phyloP scores from a whole-genome alignment of 768 basidiomycete species.

The Phanerochaete carnosa region DNA sequence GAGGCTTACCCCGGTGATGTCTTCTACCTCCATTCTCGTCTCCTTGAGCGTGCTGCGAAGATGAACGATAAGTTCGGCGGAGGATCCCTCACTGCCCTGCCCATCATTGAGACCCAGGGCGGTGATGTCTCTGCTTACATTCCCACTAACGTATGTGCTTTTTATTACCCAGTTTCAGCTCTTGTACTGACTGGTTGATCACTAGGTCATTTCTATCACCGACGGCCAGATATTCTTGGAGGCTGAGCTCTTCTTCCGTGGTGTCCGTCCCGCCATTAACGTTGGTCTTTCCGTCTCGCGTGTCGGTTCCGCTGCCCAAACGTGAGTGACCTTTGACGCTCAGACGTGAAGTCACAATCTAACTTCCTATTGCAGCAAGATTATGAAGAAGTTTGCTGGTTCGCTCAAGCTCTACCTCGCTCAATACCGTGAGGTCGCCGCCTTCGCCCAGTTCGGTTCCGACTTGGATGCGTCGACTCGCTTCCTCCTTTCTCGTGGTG shows the following conservation, averaged over 20 bases:
- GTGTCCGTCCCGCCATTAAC: slow-evolving; percentile 99
- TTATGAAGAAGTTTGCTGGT: slow-evolving; percentile 99
- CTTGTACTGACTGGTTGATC: slow-evolving; percentile 5
- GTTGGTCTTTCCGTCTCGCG: slow-evolving; percentile 99
- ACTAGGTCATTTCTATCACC: slow-evolving; percentile 97
- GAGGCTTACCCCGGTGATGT: slow-evolving; percentile 99
- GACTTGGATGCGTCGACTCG: slow-evolving; percentile 99
- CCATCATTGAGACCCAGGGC: slow-evolving; percentile 99
- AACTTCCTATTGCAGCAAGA: slow-evolving; percentile 53
- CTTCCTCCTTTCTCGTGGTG: slow-evolving; percentile 96
- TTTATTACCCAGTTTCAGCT: background rate
- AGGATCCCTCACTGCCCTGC: slow-evolving; percentile 97
- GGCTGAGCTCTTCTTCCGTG: slow-evolving; percentile 99
- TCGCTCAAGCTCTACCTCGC: slow-evolving; percentile 99
- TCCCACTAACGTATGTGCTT: slow-evolving; percentile 72
- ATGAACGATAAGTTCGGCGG: slow-evolving; percentile 99
- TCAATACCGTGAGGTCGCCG: slow-evolving; percentile 99
- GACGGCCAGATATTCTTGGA: slow-evolving; percentile 99
- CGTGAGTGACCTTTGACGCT: slow-evolving; percentile 51
- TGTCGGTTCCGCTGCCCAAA: slow-evolving; percentile 99
- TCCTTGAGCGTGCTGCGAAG: slow-evolving; percentile 99
- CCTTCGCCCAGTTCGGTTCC: slow-evolving; percentile 99
- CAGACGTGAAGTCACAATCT: background rate
- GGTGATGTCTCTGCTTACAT: slow-evolving; percentile 99
- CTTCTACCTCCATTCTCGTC: slow-evolving; percentile 99